Evolutionary conservation across 768 basidiomycete species (phyloP).

Genomic region (Cyclocybe cylindracea): DNA sequence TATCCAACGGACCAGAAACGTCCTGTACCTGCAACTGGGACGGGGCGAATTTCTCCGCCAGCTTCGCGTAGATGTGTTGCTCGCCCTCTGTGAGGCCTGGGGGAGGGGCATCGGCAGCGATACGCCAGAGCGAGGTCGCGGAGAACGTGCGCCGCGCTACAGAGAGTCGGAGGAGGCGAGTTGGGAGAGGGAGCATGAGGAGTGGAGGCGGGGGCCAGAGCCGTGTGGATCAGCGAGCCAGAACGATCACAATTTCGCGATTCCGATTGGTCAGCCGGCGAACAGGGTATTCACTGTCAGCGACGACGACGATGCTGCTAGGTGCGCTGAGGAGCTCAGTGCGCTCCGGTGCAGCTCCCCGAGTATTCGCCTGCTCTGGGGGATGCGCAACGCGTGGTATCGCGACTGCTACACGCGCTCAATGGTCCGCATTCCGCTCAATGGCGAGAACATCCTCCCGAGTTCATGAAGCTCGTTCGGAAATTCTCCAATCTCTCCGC

Average conservation of each 20-base stretch:
- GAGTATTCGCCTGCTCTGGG: neutral
- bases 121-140: slow-evolving; percentile 16
- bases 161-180: slow-evolving; percentile 31
- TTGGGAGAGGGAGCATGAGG: slow-evolving; percentile 32
- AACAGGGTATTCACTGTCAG: neutral
- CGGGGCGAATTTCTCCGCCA: slow-evolving; percentile 75
- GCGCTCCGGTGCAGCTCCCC: slow-evolving; percentile 7
- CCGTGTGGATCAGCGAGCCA: neutral
- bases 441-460: neutral
- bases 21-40: slow-evolving; percentile 86
- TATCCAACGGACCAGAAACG: slow-evolving; percentile 78
- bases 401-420: neutral
- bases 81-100: slow-evolving; percentile 60
- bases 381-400: neutral
- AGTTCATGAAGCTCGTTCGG: neutral
- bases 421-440: neutral
- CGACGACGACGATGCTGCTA: slow-evolving; percentile 24
- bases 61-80: slow-evolving; percentile 66
- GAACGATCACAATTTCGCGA: slow-evolving; percentile 9
- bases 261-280: slow-evolving; percentile 4
- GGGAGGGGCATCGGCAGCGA: slow-evolving; percentile 17
- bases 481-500: neutral
- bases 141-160: slow-evolving; percentile 31
- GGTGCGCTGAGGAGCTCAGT: slow-evolving; percentile 22
- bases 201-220: slow-evolving; percentile 6